Evolutionary conservation across 1,284 basidiomycete genomes (phyloP).

Genomic region (Inonotus hispidus): DNA sequence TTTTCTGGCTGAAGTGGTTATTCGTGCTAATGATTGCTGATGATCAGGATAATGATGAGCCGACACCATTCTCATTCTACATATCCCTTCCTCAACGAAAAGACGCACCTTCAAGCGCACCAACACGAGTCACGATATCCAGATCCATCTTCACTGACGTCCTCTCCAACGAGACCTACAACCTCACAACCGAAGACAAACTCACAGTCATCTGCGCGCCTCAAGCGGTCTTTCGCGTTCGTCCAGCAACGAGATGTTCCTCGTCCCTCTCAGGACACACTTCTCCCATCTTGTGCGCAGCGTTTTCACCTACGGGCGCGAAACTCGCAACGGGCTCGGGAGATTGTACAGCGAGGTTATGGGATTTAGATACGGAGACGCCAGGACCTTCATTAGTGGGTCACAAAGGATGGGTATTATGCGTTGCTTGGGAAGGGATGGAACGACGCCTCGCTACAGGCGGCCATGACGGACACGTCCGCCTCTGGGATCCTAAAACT

Average conservation of each 20-base stretch:
- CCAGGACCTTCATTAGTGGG: conserved; percentile 86
- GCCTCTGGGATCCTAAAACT: conserved; percentile 87
- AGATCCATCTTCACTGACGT: conserved; percentile 80
- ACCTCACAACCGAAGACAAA: conserved; percentile 82
- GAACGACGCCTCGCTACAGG: conserved; percentile 90
- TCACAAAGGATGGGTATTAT: conserved; percentile 94
- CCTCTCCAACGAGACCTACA: conserved; percentile 60
- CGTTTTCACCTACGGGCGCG: conserved; percentile 90
- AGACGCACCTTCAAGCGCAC: conserved; percentile 45
- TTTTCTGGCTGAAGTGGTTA: conserved; percentile 17
- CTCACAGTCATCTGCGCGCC: conserved; percentile 87
- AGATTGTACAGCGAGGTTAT: conserved; percentile 88
- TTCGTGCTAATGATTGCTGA: background rate
- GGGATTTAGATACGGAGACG: conserved; percentile 93
- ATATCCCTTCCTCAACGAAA: conserved; percentile 58
- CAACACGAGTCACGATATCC: conserved; percentile 73
- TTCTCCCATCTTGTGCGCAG: conserved; percentile 91
- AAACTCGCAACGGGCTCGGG: conserved; percentile 93
- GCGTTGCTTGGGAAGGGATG: conserved; percentile 94
- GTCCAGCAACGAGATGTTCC: conserved; percentile 90
- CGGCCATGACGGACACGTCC: conserved; percentile 83
- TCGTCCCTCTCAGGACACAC: conserved; percentile 89
- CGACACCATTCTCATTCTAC: conserved; percentile 87
- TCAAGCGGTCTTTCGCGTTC: conserved; percentile 92
- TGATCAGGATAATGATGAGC: conserved; percentile 66